phyloP scores from a whole-genome alignment of 768 basidiomycete species.

The Serendipita sp. region DNA sequence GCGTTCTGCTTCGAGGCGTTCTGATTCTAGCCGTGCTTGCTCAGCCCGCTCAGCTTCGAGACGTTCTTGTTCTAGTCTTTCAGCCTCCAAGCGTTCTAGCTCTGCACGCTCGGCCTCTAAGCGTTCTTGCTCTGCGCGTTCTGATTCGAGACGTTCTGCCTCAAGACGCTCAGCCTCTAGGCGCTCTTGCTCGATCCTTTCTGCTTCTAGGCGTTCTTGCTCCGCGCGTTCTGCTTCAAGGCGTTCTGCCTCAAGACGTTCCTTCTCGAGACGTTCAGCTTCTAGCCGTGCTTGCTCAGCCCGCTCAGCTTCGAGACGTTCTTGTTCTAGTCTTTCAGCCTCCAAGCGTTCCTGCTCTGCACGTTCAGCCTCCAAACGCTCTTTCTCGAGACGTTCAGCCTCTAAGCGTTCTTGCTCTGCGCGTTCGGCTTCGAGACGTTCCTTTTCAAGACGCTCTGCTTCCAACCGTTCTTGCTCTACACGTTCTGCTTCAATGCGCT shows the following conservation, averaged over 20 bases:
- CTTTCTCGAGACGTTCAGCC: not conserved
- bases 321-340: not conserved
- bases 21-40: not conserved
- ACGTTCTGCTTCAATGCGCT: not conserved
- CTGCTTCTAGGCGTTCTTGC: not conserved
- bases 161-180: not conserved
- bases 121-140: not conserved
- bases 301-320: not conserved
- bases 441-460: not conserved
- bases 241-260: not conserved
- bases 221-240: not conserved
- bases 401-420: not conserved
- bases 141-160: not conserved
- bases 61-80: not conserved
- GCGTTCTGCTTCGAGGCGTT: not conserved
- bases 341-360: not conserved
- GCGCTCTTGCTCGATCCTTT: not conserved
- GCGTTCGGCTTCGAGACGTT: not conserved
- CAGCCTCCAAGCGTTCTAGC: not conserved
- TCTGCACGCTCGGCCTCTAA: not conserved
- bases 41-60: not conserved
- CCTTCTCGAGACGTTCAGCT: not conserved
- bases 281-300: not conserved
- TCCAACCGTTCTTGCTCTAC: not conserved
- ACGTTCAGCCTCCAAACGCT: not conserved